Evolutionary conservation across 2,329 filamentous ascomycete genomes (phyloP), one percentile per base, ranked within the genome.

Genomic region (Kalmusia sp.): DNA sequence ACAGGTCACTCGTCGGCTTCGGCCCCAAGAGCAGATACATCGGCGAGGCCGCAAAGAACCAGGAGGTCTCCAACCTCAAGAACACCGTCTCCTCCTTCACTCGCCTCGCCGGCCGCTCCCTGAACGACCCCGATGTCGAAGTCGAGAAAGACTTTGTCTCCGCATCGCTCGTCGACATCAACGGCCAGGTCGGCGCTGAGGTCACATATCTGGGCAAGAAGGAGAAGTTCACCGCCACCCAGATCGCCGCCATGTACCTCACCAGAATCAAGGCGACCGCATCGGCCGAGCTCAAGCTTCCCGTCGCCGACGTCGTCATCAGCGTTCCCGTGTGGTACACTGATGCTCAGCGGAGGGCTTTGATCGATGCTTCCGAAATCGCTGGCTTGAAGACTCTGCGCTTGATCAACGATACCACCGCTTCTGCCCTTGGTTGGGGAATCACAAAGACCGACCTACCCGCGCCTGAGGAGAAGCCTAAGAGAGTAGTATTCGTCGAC

Each of bases 11-110:
- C 63, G 95, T 99, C 70, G 93, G 92, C 71, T 99, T 99, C 78
- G 92, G 92, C 55, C 89, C 92, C 75, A 96, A 96, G 82, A 88
- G 86, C 77, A 90, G 95, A 82, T 96, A 96, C 76, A 85, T 99
- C 63, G 95, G 95, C 64, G 95, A 99, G 82, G 79, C 91, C 52
- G 95, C 95, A 66, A 98, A 98, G 87, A 98, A 93, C 65, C 93
- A 97, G 81, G 95, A 99, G 81, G 96, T 96, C 75, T 96, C 93
- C 73, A 99, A 99, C 84, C 87, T 98, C 72, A 99, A 98, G 84
- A 99, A 99, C 85, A 99, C 95, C 65, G 91, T 99, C 80, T 84
- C 87, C 76, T 93, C 87, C 64, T 85, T 99, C 70, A 96, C 96
- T 82, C 91, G 95, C 71, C 88, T 99, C 67, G 89, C 90, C 72